Evolutionary conservation across 2,329 filamentous ascomycete genomes (phyloP).

Genomic region (Apiospora rasikravindrae): DNA sequence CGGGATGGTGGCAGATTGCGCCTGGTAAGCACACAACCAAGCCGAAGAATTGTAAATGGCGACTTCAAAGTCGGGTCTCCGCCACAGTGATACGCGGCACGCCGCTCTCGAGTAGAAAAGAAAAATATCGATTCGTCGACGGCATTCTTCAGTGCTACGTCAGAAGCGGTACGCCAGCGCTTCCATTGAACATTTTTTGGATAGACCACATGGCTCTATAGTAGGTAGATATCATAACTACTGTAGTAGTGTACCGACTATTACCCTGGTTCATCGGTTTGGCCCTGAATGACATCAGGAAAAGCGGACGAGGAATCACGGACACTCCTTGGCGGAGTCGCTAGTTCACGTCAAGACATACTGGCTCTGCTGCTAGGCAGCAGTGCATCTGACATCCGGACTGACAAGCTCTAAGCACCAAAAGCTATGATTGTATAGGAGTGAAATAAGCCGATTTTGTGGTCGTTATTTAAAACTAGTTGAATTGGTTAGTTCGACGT

Average conservation of each 20-base stretch:
- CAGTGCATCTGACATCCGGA: not conserved
- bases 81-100: not conserved
- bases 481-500: no score
- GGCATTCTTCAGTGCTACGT: not conserved
- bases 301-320: constrained; percentile 12
- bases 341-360: constrained; percentile 14
- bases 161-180: not conserved
- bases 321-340: not conserved
- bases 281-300: constrained; percentile 12
- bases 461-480: no score
- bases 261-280: not conserved
- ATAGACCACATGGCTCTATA: not conserved
- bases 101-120: not conserved
- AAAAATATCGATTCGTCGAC: not conserved
- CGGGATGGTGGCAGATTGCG: not conserved
- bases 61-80: not conserved
- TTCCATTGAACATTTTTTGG: not conserved
- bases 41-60: not conserved
- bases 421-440: no score
- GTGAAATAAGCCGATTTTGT: not conserved
- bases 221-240: not conserved
- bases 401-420: no score
- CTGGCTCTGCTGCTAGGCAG: not conserved
- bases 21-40: not conserved
- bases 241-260: not conserved